Percentiles rank a stretch among this genome's conserved stretches.
Conservation (phyloP, 2,329 filamentous ascomycete species). For the Colletotrichum cuscutae region DNA sequence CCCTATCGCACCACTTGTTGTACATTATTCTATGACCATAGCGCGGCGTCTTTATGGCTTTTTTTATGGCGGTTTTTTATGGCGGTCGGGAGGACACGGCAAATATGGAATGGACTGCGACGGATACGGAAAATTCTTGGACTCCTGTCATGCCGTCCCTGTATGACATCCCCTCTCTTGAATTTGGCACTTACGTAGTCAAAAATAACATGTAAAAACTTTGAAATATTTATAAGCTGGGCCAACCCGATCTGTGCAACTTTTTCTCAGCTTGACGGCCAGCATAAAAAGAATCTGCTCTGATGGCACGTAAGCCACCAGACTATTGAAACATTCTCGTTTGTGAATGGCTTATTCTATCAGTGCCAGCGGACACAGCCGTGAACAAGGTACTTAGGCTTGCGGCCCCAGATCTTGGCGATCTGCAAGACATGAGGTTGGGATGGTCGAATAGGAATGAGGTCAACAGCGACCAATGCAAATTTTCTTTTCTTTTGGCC, state of each 20-base stretch:
- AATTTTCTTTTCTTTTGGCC: neutral
- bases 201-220: constrained; percentile 7
- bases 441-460: neutral
- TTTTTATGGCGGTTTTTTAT: neutral
- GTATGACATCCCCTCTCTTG: constrained; percentile 54
- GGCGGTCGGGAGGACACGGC: constrained; percentile 18
- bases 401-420: constrained; percentile 15
- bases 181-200: constrained; percentile 34
- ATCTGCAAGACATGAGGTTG: constrained; percentile 9
- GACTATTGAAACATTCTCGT: neutral
- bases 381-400: constrained; percentile 9
- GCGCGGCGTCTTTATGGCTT: constrained; percentile 47
- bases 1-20: constrained; percentile 36
- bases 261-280: neutral
- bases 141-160: constrained; percentile 34
- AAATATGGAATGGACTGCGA: constrained; percentile 19
- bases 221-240: neutral
- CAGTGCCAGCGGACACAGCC: neutral
- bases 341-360: neutral
- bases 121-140: constrained; percentile 21
- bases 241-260: neutral
- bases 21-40: constrained; percentile 46
- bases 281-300: too few species aligned
- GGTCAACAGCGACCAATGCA: neutral
- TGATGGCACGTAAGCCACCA: too few species aligned